These are phyloP conservation scores for Rhizopogon sp. DNA, from an alignment of 768 basidiomycete genomes.

Conservation along the genomic window DNA sequence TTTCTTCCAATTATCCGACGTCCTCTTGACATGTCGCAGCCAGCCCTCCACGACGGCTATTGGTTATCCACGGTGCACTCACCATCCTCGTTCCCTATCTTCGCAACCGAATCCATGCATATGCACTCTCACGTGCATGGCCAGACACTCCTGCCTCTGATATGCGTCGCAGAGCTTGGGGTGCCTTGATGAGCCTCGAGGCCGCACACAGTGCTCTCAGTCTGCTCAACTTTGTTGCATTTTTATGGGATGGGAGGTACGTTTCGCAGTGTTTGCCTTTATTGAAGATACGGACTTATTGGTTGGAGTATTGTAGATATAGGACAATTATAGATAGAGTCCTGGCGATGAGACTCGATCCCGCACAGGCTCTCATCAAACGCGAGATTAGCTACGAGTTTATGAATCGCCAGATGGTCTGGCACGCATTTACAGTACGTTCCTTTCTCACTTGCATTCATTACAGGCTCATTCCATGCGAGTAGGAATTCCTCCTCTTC, in stretches of 20 bases:
- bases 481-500: slow-evolving; percentile 92
- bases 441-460: neutral
- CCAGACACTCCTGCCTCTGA: slow-evolving; percentile 86
- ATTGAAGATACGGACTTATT: neutral
- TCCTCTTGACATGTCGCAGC: slow-evolving; percentile 40
- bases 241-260: slow-evolving; percentile 84
- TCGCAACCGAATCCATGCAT: slow-evolving; percentile 63
- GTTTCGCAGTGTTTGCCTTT: slow-evolving; percentile 18
- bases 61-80: slow-evolving; percentile 64
- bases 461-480: slow-evolving; percentile 2
- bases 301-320: slow-evolving; percentile 49
- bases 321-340: slow-evolving; percentile 80
- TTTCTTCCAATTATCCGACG: neutral
- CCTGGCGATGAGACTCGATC: slow-evolving; percentile 67
- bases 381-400: slow-evolving; percentile 96
- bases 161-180: slow-evolving; percentile 70
- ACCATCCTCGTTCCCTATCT: slow-evolving; percentile 78
- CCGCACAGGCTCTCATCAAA: slow-evolving; percentile 61
- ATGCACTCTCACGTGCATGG: slow-evolving; percentile 84
- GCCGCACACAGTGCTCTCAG: slow-evolving; percentile 57
- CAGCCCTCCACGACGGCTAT: slow-evolving; percentile 54
- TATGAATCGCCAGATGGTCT: slow-evolving; percentile 99
- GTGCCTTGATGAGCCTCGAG: slow-evolving; percentile 59
- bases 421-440: slow-evolving; percentile 95
- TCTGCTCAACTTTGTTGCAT: slow-evolving; percentile 74